phyloP scores from a whole-genome alignment of 495 filamentous ascomycete species.

The Penicillium cosmopolitanum region DNA sequence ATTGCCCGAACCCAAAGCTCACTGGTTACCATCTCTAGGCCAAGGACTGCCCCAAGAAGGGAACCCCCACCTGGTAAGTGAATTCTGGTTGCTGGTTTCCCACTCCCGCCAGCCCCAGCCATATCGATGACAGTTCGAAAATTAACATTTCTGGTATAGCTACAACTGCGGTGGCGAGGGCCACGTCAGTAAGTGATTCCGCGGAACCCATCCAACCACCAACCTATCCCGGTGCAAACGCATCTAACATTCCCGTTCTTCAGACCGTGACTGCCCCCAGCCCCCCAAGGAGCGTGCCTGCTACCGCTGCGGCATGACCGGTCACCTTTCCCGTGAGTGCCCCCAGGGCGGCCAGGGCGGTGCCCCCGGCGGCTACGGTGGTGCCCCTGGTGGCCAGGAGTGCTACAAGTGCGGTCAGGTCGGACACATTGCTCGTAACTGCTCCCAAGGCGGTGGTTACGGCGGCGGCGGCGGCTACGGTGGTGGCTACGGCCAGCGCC shows the following conservation, averaged over 20 bases:
- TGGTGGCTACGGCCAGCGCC: slow-evolving; percentile 57
- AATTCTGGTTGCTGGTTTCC: neutral
- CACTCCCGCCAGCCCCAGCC: neutral
- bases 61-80: slow-evolving; percentile 83
- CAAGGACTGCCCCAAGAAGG: slow-evolving; percentile 93
- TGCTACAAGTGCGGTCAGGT: slow-evolving; percentile 99
- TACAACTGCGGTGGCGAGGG: slow-evolving; percentile 88
- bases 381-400: slow-evolving; percentile 60
- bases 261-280: slow-evolving; percentile 88
- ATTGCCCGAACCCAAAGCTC: slow-evolving; percentile 3
- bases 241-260: slow-evolving; percentile 11
- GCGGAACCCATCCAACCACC: neutral
- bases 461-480: slow-evolving; percentile 45
- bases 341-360: slow-evolving; percentile 47
- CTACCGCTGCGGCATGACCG: slow-evolving; percentile 87
- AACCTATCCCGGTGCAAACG: too few relatives aligned
- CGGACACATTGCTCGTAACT: slow-evolving; percentile 97
- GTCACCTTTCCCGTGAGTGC: slow-evolving; percentile 96
- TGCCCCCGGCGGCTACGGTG: slow-evolving; percentile 53
- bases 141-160: slow-evolving; percentile 43
- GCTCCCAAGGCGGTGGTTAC: slow-evolving; percentile 67
- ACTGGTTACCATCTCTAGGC: slow-evolving; percentile 53
- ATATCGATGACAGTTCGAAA: slow-evolving; percentile 6
- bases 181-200: slow-evolving; percentile 76
- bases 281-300: slow-evolving; percentile 94